phyloP scores from a whole-genome alignment of 495 filamentous ascomycete species.

The Tirmania nivea region DNA sequence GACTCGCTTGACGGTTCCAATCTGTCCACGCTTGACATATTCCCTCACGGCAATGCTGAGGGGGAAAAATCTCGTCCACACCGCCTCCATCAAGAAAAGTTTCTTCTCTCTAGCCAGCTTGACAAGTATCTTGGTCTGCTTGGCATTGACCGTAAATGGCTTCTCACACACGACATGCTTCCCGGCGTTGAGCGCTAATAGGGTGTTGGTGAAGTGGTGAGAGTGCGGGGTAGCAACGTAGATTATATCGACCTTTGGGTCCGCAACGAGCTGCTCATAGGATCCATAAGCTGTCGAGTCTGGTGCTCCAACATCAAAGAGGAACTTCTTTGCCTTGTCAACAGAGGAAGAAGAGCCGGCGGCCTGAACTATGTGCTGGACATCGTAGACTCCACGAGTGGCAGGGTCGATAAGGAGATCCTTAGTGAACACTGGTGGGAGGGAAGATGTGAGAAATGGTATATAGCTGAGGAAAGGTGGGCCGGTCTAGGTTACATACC shows the following conservation, averaged over 20 bases:
- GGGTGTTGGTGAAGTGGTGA: conserved; percentile 82
- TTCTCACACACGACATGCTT: conserved; percentile 91
- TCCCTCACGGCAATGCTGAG: conserved; percentile 53
- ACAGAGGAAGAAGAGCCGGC: conserved; percentile 60
- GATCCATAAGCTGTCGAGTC: conserved; percentile 54
- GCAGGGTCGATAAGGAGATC: conserved; percentile 66
- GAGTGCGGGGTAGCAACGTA: conserved; percentile 90
- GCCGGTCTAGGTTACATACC: neutral
- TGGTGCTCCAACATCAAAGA: conserved; percentile 42
- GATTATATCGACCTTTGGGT: conserved; percentile 63
- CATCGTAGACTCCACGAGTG: conserved; percentile 44
- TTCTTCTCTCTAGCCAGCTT: conserved; percentile 55
- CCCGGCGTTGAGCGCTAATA: conserved; percentile 57
- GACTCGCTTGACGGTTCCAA: conserved; percentile 60
- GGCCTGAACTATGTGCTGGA: conserved; percentile 58
- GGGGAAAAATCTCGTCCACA: conserved; percentile 89
- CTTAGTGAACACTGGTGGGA: conserved; percentile 43
- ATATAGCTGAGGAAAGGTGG: neutral
- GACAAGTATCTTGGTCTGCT: conserved; percentile 52
- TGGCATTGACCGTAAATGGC: conserved; percentile 72
- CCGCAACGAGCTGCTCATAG: conserved; percentile 56
- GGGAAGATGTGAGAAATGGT: neutral
- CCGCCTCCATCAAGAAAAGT: conserved; percentile 90
- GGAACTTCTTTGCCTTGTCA: conserved; percentile 47
- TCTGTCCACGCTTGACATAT: conserved; percentile 40